Conservation (phyloP, 2,329 filamentous ascomycete genomes). For the Pezicula radicicola region DNA sequence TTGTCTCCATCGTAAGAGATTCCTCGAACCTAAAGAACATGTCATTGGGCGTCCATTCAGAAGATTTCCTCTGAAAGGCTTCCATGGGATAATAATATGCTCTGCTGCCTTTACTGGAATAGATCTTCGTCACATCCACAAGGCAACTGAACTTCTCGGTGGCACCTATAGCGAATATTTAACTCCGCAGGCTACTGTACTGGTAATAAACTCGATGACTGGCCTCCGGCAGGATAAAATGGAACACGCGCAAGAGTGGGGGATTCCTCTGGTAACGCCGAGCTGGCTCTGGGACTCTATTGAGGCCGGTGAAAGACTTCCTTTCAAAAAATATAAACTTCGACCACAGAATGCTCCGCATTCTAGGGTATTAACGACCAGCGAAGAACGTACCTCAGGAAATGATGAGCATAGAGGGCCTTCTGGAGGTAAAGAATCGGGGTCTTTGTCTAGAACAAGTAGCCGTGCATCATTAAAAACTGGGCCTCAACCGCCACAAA, state of each 20-base stretch:
- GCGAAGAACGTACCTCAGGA: neutral
- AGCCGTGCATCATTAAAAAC: slow-evolving; percentile 9
- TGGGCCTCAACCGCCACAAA: slow-evolving; percentile 5
- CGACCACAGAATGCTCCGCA: slow-evolving; percentile 23
- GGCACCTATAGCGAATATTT: slow-evolving; percentile 79
- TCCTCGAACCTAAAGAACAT: slow-evolving; percentile 67
- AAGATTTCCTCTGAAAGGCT: slow-evolving; percentile 65
- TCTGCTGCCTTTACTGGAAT: slow-evolving; percentile 82
- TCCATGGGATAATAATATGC: slow-evolving; percentile 68
- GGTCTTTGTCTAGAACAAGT: neutral
- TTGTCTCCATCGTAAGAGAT: slow-evolving; percentile 73
- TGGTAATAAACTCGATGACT: slow-evolving; percentile 55
- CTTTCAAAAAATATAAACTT: slow-evolving; percentile 43
- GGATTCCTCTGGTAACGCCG: slow-evolving; percentile 75
- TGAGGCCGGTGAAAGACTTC: slow-evolving; percentile 47
- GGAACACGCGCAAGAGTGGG: slow-evolving; percentile 69
- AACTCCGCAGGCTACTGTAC: slow-evolving; percentile 65
- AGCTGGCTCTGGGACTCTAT: slow-evolving; percentile 88
- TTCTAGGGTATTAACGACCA: slow-evolving; percentile 14
- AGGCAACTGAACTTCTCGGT: slow-evolving; percentile 72
- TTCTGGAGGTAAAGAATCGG: neutral
- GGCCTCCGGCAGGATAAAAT: slow-evolving; percentile 70
- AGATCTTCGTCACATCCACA: slow-evolving; percentile 81
- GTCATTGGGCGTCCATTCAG: slow-evolving; percentile 76
- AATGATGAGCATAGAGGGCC: neutral